phyloP scores from a whole-genome alignment of 2,329 filamentous ascomycete species.

The Phialophora expanda region DNA sequence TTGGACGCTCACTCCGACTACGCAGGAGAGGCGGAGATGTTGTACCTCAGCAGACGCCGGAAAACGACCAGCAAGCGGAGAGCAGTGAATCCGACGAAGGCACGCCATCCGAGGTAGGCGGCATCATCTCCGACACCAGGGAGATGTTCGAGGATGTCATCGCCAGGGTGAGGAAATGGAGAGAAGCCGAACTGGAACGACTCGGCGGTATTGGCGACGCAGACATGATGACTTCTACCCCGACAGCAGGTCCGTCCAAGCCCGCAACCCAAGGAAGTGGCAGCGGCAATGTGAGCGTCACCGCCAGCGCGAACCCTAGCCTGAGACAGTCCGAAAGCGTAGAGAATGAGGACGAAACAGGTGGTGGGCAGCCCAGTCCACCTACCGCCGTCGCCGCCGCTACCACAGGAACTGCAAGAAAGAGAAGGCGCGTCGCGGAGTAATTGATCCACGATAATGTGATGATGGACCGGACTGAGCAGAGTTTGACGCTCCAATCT shows the following conservation, averaged over 20 bases:
- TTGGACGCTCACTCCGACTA: slow-evolving; percentile 63
- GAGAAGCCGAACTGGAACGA: slow-evolving; percentile 66
- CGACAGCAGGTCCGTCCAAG: slow-evolving; percentile 1
- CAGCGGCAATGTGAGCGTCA: slow-evolving; percentile 4
- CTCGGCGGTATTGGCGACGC: slow-evolving; percentile 28
- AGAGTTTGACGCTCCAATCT: background rate
- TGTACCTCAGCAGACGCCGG: slow-evolving; percentile 45
- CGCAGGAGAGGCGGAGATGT: slow-evolving; percentile 43
- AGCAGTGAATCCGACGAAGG: slow-evolving; percentile 49
- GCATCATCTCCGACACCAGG: slow-evolving; percentile 82
- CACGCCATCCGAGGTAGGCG: slow-evolving; percentile 78
- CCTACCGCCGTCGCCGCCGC: slow-evolving; percentile 3
- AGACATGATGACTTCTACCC: background rate
- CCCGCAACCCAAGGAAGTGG: background rate
- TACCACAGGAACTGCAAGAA: slow-evolving; percentile 32
- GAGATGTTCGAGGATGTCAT: slow-evolving; percentile 91
- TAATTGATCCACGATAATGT: background rate
- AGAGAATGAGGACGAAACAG: slow-evolving; percentile 29
- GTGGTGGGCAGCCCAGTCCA: slow-evolving; percentile 13
- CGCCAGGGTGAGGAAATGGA: slow-evolving; percentile 74
- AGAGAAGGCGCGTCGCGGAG: slow-evolving; percentile 36
- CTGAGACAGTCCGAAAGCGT: slow-evolving; percentile 35
- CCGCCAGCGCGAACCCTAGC: slow-evolving; percentile 14
- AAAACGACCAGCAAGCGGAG: slow-evolving; percentile 50
- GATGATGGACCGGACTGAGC: background rate